These are phyloP conservation scores for Candida railenensis DNA, from an alignment of 805 yeast genomes.

Conservation along the genomic window DNA sequence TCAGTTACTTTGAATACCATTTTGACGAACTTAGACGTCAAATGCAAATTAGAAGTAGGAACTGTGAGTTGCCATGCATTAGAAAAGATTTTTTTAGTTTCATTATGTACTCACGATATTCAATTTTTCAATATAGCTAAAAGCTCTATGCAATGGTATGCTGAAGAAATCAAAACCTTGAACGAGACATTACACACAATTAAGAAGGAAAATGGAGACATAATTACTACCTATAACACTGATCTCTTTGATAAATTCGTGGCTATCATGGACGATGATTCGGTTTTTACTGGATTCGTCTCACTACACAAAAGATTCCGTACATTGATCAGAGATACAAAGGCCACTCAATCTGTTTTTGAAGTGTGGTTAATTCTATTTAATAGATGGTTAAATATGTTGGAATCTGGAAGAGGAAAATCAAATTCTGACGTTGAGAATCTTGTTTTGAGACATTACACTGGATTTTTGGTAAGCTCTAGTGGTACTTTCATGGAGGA, in stretches of 20 bases:
- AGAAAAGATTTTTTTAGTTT: conserved; percentile 37
- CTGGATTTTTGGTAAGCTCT: conserved; percentile 71
- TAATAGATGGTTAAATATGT: conserved; percentile 44
- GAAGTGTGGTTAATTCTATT: conserved; percentile 47
- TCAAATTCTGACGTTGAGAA: conserved; percentile 35
- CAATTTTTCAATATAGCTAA: conserved; percentile 42
- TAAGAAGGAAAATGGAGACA: conserved; percentile 1
- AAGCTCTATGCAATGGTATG: conserved; percentile 32
- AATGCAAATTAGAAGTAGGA: conserved; percentile 14
- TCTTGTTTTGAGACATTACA: conserved; percentile 58
- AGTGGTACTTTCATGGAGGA: conserved; percentile 58
- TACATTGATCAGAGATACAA: conserved; percentile 24
- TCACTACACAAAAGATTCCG: conserved; percentile 71
- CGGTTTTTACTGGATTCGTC: conserved; percentile 64
- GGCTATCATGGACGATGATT: conserved; percentile 49
- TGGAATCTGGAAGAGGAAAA: conserved; percentile 17
- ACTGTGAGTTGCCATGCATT: conserved; percentile 23
- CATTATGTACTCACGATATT: conserved; percentile 43
- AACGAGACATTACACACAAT: neutral
- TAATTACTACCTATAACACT: conserved; percentile 10
- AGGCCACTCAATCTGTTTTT: conserved; percentile 28
- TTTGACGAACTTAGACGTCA: conserved; percentile 6
- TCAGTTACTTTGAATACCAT: conserved; percentile 7
- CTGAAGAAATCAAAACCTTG: conserved; percentile 13
- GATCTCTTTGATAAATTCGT: conserved; percentile 28